Conservation (phyloP, 805 yeast species). For the Hanseniaspora guilliermondii region DNA sequence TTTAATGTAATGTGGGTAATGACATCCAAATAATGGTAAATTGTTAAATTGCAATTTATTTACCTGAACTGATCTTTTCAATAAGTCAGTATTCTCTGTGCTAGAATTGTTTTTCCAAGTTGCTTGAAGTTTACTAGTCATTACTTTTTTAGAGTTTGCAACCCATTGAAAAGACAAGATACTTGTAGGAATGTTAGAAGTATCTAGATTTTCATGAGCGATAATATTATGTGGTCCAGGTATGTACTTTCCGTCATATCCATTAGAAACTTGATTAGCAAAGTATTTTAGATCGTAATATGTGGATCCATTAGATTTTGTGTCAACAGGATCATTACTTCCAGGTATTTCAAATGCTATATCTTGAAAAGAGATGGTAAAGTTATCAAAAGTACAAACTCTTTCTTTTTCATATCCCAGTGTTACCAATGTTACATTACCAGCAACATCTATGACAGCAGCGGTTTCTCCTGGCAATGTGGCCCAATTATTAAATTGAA, state of each 20-base stretch:
- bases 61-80: slow-evolving; percentile 10
- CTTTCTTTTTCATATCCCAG: slow-evolving; percentile 37
- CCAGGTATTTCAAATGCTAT: slow-evolving; percentile 24
- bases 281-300: slow-evolving; percentile 20
- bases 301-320: slow-evolving; percentile 16
- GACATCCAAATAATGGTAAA: slow-evolving; percentile 26
- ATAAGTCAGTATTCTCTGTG: background rate
- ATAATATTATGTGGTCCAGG: background rate
- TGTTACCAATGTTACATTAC: slow-evolving; percentile 47
- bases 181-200: slow-evolving; percentile 28
- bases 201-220: slow-evolving; percentile 15
- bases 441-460: slow-evolving; percentile 62
- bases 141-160: slow-evolving; percentile 29
- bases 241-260: slow-evolving; percentile 3
- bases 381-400: slow-evolving; percentile 25
- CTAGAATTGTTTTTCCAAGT: slow-evolving; percentile 1
- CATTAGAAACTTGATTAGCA: slow-evolving; percentile 20
- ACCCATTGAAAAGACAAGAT: slow-evolving; percentile 34
- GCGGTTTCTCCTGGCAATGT: slow-evolving; percentile 55
- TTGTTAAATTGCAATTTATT: slow-evolving; percentile 27
- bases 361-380: slow-evolving; percentile 31
- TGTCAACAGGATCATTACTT: slow-evolving; percentile 20
- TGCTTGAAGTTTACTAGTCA: slow-evolving; percentile 15
- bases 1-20: slow-evolving; percentile 29
- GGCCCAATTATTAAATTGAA: slow-evolving; percentile 57